Evolutionary conservation across 768 basidiomycete species (phyloP).

Genomic region (Mycena epipterygia): DNA sequence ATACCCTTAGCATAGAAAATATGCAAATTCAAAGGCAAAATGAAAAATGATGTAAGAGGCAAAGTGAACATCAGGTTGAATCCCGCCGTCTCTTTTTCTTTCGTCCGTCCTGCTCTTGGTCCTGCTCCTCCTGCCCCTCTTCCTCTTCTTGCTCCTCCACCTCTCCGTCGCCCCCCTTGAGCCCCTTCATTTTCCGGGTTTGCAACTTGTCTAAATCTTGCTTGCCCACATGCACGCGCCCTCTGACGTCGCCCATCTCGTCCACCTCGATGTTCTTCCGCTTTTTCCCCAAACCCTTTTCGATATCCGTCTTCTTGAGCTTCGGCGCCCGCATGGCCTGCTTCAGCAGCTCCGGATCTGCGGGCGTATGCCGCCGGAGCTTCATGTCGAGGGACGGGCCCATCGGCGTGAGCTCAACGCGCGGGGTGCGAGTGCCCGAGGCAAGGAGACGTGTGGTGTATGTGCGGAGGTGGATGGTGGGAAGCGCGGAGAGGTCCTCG

Average conservation of each 20-base stretch:
- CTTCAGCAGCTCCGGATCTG: constrained; percentile 86
- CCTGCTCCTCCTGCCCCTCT: constrained; percentile 32
- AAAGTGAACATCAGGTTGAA: constrained; percentile 2
- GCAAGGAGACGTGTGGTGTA: constrained; percentile 82
- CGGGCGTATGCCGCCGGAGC: constrained; percentile 78
- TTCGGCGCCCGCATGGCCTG: constrained; percentile 88
- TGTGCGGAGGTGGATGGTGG: constrained; percentile 89
- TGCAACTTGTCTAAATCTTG: constrained; percentile 92
- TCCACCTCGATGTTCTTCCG: constrained; percentile 96
- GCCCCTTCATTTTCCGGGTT: constrained; percentile 96
- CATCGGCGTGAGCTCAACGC: constrained; percentile 88
- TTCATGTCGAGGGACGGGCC: constrained; percentile 91
- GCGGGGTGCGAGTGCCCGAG: constrained; percentile 85
- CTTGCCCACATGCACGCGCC: constrained; percentile 88
- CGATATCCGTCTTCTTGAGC: constrained; percentile 89
- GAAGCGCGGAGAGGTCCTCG: constrained; percentile 66
- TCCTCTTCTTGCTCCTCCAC: constrained; percentile 37
- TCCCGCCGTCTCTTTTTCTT: constrained; percentile 39
- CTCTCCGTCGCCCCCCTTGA: constrained; percentile 61
- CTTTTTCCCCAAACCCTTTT: constrained; percentile 91
- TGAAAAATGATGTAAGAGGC: constrained; percentile 21
- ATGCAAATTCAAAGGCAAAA: constrained; percentile 35
- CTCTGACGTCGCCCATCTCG: constrained; percentile 97
- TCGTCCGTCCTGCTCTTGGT: constrained; percentile 29
- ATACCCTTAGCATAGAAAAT: constrained; percentile 63